These are phyloP conservation scores for Eimeria maxima DNA, from an alignment of 169 alveolate genomes.

Conservation along the genomic window DNA sequence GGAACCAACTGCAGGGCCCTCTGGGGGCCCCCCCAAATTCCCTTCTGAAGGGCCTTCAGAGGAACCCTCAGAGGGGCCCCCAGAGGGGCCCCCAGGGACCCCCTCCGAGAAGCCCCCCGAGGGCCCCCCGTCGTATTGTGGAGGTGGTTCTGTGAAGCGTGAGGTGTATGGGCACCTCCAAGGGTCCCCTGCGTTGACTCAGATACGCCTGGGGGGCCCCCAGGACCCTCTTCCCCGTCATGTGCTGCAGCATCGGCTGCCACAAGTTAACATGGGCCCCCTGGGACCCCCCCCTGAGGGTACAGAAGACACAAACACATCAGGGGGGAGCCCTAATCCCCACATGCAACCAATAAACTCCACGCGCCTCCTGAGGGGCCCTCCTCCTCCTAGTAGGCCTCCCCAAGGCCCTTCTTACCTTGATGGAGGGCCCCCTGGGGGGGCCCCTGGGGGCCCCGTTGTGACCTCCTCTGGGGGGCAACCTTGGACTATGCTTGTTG, in stretches of 20 bases:
- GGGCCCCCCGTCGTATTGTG: neutral
- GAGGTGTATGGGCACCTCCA: neutral
- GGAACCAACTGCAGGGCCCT: too few species aligned
- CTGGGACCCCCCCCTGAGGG: conserved; percentile 35
- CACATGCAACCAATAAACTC: neutral
- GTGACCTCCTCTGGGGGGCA: conserved; percentile 19
- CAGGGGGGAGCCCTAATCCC: neutral
- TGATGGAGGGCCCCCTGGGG: neutral
- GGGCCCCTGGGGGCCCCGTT: neutral
- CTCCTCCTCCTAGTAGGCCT: neutral
- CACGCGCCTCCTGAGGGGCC: neutral
- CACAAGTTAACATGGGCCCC: neutral
- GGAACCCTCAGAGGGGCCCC: conserved; percentile 2
- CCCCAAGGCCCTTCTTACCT: neutral
- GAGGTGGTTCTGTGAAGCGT: neutral
- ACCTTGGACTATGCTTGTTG: neutral
- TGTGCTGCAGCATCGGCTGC: neutral
- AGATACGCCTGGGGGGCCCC: neutral
- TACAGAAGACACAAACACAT: neutral
- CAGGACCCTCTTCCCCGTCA: neutral
- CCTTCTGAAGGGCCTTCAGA: neutral
- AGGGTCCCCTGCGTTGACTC: neutral
- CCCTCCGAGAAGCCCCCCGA: neutral
- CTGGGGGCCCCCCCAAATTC: too few species aligned
- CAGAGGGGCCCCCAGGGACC: conserved; percentile 33